Percentiles rank a stretch among this genome's conserved stretches.
phyloP scores from a whole-genome alignment of 108 stramenopile genomes.

The Skeletonema costatum region DNA sequence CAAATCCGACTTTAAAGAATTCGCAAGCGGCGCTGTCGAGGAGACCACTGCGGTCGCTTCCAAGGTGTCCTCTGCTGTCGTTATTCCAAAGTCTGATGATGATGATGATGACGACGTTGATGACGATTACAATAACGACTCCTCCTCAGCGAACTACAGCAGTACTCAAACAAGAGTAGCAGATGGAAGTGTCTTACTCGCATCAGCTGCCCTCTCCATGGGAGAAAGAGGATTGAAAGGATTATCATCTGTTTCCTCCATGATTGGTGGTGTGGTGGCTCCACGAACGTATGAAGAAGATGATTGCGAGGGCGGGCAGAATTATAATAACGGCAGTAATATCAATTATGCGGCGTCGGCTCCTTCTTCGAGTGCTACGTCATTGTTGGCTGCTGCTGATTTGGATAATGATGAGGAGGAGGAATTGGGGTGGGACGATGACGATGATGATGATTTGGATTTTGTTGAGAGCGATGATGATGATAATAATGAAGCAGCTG shows the following conservation, averaged over 20 bases:
- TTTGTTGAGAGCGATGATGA: constrained; percentile 5
- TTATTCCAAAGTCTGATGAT: neutral
- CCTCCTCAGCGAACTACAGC: neutral
- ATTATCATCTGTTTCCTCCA: constrained; percentile 24
- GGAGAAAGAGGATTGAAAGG: constrained; percentile 7
- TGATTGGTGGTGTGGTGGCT: constrained; percentile 45
- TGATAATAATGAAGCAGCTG: neutral
- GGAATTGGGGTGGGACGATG: constrained; percentile 46
- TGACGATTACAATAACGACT: neutral
- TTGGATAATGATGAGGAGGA: constrained; percentile 19
- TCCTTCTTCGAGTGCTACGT: neutral
- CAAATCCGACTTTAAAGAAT: no score
- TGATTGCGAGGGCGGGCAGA: neutral
- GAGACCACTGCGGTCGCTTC: constrained; percentile 38
- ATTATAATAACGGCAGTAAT: neutral
- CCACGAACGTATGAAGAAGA: neutral
- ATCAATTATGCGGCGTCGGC: neutral
- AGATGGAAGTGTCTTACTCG: neutral
- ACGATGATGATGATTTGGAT: constrained; percentile 15
- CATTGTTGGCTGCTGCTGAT: neutral
- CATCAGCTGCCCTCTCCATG: neutral
- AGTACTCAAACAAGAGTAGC: neutral
- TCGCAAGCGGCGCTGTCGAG: constrained; percentile 38
- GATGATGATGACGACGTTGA: neutral
- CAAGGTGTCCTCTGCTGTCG: constrained; percentile 13